Conservation (phyloP, 768 basidiomycete genomes). For the Suillus hirtellus region DNA sequence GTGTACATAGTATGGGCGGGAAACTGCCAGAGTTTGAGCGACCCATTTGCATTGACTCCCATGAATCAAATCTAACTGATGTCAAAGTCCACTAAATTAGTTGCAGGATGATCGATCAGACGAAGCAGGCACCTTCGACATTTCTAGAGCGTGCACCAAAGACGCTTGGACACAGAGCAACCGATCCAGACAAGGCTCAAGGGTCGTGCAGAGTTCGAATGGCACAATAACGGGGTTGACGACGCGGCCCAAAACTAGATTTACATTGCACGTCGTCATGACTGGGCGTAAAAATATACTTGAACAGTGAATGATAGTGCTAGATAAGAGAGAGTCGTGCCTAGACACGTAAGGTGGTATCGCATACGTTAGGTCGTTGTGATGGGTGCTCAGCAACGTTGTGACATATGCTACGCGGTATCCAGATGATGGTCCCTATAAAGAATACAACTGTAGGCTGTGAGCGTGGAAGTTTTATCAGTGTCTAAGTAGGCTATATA, state of each 20-base stretch:
- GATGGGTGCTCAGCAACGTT: slow-evolving; percentile 29
- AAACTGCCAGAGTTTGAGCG: not conserved
- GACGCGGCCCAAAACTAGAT: slow-evolving; percentile 10
- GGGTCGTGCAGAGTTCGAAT: slow-evolving; percentile 22
- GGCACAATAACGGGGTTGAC: slow-evolving; percentile 25
- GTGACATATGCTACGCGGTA: slow-evolving; percentile 28
- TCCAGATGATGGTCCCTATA: slow-evolving; percentile 29
- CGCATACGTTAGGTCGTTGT: slow-evolving; percentile 22
- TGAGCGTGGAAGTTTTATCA: not conserved
- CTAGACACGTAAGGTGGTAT: slow-evolving; percentile 22
- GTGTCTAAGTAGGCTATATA: not conserved
- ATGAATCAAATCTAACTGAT: not conserved
- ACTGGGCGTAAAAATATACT: slow-evolving; percentile 3
- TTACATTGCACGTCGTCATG: slow-evolving; percentile 5
- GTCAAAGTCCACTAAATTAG: slow-evolving; percentile 15
- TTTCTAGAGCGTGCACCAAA: slow-evolving; percentile 29
- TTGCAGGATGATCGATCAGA: not conserved
- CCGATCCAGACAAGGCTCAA: slow-evolving; percentile 24
- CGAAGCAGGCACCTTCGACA: not conserved
- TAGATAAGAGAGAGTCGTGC: slow-evolving; percentile 19
- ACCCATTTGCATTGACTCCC: not conserved
- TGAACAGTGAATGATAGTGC: slow-evolving; percentile 20
- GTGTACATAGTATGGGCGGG: not conserved
- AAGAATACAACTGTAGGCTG: slow-evolving; percentile 29
- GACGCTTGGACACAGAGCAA: slow-evolving; percentile 23